These are phyloP conservation scores for Funneliformis mosseae DNA, from an alignment of 192 early-diverging fungal species.

Conservation along the genomic window DNA sequence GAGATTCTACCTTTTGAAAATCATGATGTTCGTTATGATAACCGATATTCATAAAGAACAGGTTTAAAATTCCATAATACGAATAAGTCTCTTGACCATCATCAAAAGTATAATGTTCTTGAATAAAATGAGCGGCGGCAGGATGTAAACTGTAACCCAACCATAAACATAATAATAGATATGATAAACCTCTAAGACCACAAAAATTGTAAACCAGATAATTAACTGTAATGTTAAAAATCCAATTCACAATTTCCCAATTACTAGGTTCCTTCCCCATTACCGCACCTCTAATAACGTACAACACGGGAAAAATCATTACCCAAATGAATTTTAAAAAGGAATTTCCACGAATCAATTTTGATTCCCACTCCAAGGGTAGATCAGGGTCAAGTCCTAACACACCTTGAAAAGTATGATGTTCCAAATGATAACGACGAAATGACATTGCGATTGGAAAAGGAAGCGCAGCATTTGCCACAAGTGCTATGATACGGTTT, in stretches of 20 bases:
- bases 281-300: slow-evolving; percentile 77
- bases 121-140: slow-evolving; percentile 93
- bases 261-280: slow-evolving; percentile 67
- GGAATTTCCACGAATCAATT: slow-evolving; percentile 70
- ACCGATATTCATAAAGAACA: slow-evolving; percentile 91
- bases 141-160: slow-evolving; percentile 90
- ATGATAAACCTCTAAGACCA: slow-evolving; percentile 66
- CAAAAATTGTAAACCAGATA: slow-evolving; percentile 55
- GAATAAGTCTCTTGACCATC: slow-evolving; percentile 96
- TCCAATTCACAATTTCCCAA: slow-evolving; percentile 80
- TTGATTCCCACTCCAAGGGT: slow-evolving; percentile 84
- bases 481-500: slow-evolving; percentile 80
- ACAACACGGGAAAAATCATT: slow-evolving; percentile 85
- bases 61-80: slow-evolving; percentile 92
- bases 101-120: slow-evolving; percentile 96
- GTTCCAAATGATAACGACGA: slow-evolving; percentile 90
- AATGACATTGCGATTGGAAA: slow-evolving; percentile 80
- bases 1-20: slow-evolving; percentile 50
- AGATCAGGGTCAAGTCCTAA: slow-evolving; percentile 92
- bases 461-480: slow-evolving; percentile 86
- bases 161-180: slow-evolving; percentile 70
- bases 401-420: slow-evolving; percentile 96
- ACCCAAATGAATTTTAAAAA: slow-evolving; percentile 75
- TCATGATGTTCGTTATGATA: slow-evolving; percentile 99
- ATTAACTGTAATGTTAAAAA: slow-evolving; percentile 64